Evolutionary conservation across 148 eudicot genomes (phyloP).

Genomic region (Cornus kousa): DNA sequence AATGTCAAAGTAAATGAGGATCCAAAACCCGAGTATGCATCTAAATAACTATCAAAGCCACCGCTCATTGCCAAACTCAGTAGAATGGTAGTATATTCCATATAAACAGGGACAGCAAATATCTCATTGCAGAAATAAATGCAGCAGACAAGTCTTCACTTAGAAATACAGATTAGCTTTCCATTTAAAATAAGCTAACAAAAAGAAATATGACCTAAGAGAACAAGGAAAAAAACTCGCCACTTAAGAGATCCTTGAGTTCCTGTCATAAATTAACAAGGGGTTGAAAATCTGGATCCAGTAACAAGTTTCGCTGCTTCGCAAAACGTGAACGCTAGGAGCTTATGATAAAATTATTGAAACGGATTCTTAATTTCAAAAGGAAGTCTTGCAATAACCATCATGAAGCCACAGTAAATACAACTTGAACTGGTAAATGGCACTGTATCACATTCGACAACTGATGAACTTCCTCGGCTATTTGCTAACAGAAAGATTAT

Average conservation of each 20-base stretch:
- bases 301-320: too few species aligned
- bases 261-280: background rate
- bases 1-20: too few species aligned
- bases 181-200: background rate
- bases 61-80: background rate
- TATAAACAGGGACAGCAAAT: background rate
- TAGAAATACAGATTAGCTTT: background rate
- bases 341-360: too few species aligned
- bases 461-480: too few species aligned
- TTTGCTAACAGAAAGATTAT: too few species aligned
- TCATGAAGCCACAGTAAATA: too few species aligned
- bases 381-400: too few species aligned
- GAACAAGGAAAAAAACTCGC: background rate
- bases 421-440: too few species aligned
- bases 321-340: too few species aligned
- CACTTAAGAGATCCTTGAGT: background rate
- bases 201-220: background rate
- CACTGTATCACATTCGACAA: too few species aligned
- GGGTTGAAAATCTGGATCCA: too few species aligned
- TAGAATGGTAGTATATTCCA: background rate
- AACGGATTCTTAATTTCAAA: too few species aligned
- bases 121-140: background rate
- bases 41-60: background rate
- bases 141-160: background rate
- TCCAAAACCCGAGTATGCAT: background rate